phyloP scores from a whole-genome alignment of 345 rosid genomes.

The Eucalyptus sp. region DNA sequence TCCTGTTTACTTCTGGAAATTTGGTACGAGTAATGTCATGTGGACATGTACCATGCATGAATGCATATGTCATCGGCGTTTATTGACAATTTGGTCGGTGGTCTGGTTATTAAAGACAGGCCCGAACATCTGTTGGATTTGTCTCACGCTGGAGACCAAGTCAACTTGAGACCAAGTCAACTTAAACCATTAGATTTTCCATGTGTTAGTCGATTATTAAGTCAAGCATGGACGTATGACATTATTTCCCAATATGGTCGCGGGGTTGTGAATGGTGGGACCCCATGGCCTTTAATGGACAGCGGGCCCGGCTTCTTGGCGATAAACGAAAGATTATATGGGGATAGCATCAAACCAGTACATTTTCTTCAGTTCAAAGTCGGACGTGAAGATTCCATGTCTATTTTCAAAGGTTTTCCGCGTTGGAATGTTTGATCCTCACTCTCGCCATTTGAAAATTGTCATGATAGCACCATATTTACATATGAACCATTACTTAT shows the following conservation, averaged over 20 bases:
- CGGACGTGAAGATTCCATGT: neutral
- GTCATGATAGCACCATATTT: neutral
- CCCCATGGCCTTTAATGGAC: neutral
- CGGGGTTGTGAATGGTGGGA: too few species aligned
- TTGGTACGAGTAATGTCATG: neutral
- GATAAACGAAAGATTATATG: neutral
- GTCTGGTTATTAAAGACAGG: neutral
- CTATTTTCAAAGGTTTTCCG: neutral
- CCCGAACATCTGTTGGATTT: neutral
- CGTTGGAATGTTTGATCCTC: neutral
- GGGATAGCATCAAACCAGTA: too few species aligned
- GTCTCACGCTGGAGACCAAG: neutral
- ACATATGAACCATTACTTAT: neutral
- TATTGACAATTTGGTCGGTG: neutral
- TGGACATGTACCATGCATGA: neutral
- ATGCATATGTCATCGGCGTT: neutral
- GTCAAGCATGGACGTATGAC: neutral
- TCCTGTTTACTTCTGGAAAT: neutral
- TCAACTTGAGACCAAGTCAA: neutral
- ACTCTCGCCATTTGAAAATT: neutral
- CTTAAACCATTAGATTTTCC: neutral
- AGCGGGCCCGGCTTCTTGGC: neutral
- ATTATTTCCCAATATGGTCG: neutral
- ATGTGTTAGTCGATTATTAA: neutral
- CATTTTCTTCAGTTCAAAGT: neutral